Evolutionary conservation across 768 basidiomycete genomes (phyloP), one percentile per base, ranked within the genome.

Genomic region (Xerocomus potaroensis): DNA sequence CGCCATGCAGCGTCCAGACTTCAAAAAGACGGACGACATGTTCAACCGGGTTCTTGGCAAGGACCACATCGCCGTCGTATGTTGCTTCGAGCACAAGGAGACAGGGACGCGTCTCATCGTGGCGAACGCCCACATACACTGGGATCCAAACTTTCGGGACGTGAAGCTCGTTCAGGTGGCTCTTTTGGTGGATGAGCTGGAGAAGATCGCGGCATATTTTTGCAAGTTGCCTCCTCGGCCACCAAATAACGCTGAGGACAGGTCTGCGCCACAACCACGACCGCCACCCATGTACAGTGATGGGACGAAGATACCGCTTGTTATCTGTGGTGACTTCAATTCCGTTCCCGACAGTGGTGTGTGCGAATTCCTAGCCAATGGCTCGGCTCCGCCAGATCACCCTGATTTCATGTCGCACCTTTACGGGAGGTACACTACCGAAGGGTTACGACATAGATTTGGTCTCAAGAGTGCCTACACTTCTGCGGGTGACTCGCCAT

Each of bases 21-120:
- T 93, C 72, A 91, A 92, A 75, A 92, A 93, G 71, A 95, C 92
- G 15, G 93, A 98, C 60, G 95, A 97, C 72, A 94, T 98, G 93
- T 98, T 97, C 79, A 97, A 97, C 62, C 91, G 96, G 26, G 92
- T 98, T 45, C 79, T 97, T 56, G 87, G 87, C 51, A 90, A 91
- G 64, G 95, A 98, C 67, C 82, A 97, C 61, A 89, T 98, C 53
- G 92, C 92, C 37, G 81, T 92, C 53, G 73, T 94, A 47, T 82
- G 83, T 57, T 76, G 91, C 24, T 75, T 98, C 61, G 96, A 99
- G 72, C 86, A 87, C 68, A 80, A 79, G 50, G 76, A 80, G 32
- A 90, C 93, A 0, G 93, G 93, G 33, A 84, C 92, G 11, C 83
- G 95, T 14, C 70, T 96, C 47, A 79, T 98, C 59, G 78, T 97